phyloP scores from a whole-genome alignment of 2,329 filamentous ascomycete genomes.

The Talaromyces sp. region DNA sequence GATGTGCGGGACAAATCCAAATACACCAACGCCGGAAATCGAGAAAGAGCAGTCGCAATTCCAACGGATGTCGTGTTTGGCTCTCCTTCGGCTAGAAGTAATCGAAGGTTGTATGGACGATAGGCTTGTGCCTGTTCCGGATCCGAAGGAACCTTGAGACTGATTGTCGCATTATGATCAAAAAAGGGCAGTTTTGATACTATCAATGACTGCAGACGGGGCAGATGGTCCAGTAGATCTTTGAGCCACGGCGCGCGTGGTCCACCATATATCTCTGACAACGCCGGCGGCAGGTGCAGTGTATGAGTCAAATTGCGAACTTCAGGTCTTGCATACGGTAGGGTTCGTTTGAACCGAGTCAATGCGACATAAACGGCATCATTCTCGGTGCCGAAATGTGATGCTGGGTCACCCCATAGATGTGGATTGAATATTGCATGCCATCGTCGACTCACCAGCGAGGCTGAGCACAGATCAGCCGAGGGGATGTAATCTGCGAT shows the following conservation, averaged over 20 bases:
- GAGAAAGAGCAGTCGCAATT: slow-evolving; percentile 50
- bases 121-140: slow-evolving; percentile 10
- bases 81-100: slow-evolving; percentile 57
- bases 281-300: slow-evolving; percentile 58
- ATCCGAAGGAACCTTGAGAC: slow-evolving; percentile 38
- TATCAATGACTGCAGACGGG: slow-evolving; percentile 57
- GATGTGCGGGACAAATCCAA: slow-evolving; percentile 57
- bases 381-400: slow-evolving; percentile 59
- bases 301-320: slow-evolving; percentile 59
- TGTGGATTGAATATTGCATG: slow-evolving; percentile 57
- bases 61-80: slow-evolving; percentile 57
- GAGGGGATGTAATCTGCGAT: slow-evolving; percentile 57
- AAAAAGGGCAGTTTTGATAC: slow-evolving; percentile 60
- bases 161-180: slow-evolving; percentile 56
- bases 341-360: slow-evolving; percentile 56
- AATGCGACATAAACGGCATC: slow-evolving; percentile 61
- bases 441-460: slow-evolving; percentile 57
- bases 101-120: slow-evolving; percentile 47
- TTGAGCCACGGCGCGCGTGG: slow-evolving; percentile 58
- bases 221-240: slow-evolving; percentile 57
- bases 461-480: slow-evolving; percentile 54
- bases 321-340: slow-evolving; percentile 52
- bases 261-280: slow-evolving; percentile 60
- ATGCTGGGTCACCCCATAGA: slow-evolving; percentile 62
- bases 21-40: slow-evolving; percentile 55